These are phyloP conservation scores for Climacium dendroides DNA, from an alignment of 225 moss, liverwort and hornwort species.

Conservation along the genomic window DNA sequence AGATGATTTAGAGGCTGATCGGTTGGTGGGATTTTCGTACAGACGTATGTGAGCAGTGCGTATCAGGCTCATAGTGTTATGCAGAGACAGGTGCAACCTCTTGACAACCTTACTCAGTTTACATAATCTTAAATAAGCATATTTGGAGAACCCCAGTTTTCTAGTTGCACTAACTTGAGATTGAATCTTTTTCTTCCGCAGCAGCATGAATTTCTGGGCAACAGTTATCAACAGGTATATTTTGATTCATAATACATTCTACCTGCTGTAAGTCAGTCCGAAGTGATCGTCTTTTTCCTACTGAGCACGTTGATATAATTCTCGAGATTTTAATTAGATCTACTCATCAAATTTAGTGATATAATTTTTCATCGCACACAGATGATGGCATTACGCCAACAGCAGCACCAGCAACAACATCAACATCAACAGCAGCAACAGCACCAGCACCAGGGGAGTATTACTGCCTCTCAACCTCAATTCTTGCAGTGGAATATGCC, in stretches of 20 bases:
- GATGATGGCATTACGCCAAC: slow-evolving; percentile 41
- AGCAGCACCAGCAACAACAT: slow-evolving; percentile 3
- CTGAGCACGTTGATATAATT: background rate
- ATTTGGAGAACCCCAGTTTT: no score
- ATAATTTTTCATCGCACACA: background rate
- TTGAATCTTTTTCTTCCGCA: background rate
- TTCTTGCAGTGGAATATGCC: slow-evolving; percentile 40
- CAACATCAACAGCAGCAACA: background rate
- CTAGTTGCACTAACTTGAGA: background rate
- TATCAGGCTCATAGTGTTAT: slow-evolving; percentile 29
- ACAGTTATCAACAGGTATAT: slow-evolving; percentile 37
- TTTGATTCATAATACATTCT: background rate
- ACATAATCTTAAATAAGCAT: background rate
- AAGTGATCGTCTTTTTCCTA: background rate
- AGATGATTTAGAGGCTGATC: background rate
- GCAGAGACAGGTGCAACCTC: slow-evolving; percentile 28
- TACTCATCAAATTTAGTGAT: background rate
- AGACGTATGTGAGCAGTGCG: slow-evolving; percentile 47
- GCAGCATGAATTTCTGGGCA: slow-evolving; percentile 50
- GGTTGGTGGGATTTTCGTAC: background rate
- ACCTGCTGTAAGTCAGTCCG: background rate
- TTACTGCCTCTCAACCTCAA: slow-evolving; percentile 8
- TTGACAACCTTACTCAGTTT: background rate
- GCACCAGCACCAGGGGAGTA: slow-evolving; percentile 7
- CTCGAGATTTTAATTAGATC: background rate